Percentiles rank a stretch among this genome's conserved stretches.
phyloP scores from a whole-genome alignment of 768 basidiomycete genomes.

The Nidularia sp. region DNA sequence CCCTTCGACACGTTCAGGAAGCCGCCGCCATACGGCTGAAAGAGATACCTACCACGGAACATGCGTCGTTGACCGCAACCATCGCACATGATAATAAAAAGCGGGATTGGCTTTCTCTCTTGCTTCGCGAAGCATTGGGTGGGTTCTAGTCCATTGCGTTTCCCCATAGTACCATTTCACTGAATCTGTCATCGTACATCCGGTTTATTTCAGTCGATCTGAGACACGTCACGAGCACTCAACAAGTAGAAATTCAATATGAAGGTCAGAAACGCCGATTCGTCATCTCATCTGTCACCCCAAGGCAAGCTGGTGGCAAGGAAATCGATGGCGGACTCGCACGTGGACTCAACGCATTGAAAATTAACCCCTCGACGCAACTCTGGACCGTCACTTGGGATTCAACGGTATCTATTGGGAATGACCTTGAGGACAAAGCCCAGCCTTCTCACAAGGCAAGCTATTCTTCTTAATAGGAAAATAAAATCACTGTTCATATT shows the following conservation, averaged over 20 bases:
- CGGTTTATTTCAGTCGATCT: constrained; percentile 53
- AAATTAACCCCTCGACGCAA: constrained; percentile 30
- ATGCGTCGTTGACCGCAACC: constrained; percentile 7
- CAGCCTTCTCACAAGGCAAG: constrained; percentile 30
- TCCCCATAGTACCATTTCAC: constrained; percentile 5
- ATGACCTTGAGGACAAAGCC: constrained; percentile 6
- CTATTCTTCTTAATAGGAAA: constrained; percentile 6
- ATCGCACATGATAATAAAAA: constrained; percentile 25
- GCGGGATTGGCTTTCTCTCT: constrained; percentile 64
- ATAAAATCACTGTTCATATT: constrained; percentile 5
- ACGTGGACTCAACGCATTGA: constrained; percentile 37
- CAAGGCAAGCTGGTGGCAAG: constrained; percentile 12
- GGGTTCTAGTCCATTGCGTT: constrained; percentile 12
- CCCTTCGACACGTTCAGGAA: constrained; percentile 43
- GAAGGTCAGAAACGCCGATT: constrained; percentile 61
- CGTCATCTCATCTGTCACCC: constrained; percentile 42
- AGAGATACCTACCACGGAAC: constrained; percentile 31
- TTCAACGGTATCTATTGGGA: constrained; percentile 39
- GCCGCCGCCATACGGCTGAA: constrained; percentile 49
- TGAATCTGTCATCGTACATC: constrained; percentile 7
- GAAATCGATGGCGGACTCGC: constrained; percentile 28
- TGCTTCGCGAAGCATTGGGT: constrained; percentile 70
- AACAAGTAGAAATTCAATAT: constrained; percentile 59
- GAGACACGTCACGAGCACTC: constrained; percentile 59
- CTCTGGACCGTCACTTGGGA: constrained; percentile 74